Percentiles rank a stretch among this genome's conserved stretches.
phyloP scores from a whole-genome alignment of 768 basidiomycete genomes.

The Tylopilus subfusipes region DNA sequence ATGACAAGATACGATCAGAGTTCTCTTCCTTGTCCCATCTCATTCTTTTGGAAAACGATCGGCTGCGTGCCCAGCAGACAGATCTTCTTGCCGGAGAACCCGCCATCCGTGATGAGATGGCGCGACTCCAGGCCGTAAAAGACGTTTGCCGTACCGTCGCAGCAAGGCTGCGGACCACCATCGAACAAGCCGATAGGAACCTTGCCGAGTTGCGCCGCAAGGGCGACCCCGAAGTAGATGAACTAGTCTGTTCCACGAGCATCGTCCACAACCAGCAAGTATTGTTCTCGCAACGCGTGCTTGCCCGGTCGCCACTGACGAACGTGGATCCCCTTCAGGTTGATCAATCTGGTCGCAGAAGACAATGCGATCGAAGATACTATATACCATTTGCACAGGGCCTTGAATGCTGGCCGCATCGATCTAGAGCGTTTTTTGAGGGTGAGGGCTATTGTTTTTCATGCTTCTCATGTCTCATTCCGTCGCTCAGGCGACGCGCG shows the following conservation, averaged over 20 bases:
- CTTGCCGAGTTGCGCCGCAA: constrained; percentile 74
- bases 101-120: constrained; percentile 96
- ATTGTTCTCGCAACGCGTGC: neutral
- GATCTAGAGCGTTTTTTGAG: constrained; percentile 94
- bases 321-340: constrained; percentile 43
- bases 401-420: constrained; percentile 84
- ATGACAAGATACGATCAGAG: constrained; percentile 69
- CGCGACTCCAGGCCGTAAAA: constrained; percentile 84
- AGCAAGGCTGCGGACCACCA: constrained; percentile 56
- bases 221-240: constrained; percentile 93
- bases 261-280: constrained; percentile 95
- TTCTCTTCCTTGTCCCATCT: constrained; percentile 66
- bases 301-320: constrained; percentile 15
- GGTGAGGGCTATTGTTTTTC: constrained; percentile 45
- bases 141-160: constrained; percentile 85
- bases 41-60: constrained; percentile 63
- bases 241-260: constrained; percentile 90
- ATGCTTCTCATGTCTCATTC: constrained; percentile 16
- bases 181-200: constrained; percentile 67
- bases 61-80: constrained; percentile 73
- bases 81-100: constrained; percentile 90
- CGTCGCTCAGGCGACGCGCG: constrained; percentile 63
- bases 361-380: constrained; percentile 99
- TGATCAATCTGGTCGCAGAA: constrained; percentile 97
- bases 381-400: constrained; percentile 93